phyloP scores from a whole-genome alignment of 1,284 basidiomycete species.

The Coniophora puteana region DNA sequence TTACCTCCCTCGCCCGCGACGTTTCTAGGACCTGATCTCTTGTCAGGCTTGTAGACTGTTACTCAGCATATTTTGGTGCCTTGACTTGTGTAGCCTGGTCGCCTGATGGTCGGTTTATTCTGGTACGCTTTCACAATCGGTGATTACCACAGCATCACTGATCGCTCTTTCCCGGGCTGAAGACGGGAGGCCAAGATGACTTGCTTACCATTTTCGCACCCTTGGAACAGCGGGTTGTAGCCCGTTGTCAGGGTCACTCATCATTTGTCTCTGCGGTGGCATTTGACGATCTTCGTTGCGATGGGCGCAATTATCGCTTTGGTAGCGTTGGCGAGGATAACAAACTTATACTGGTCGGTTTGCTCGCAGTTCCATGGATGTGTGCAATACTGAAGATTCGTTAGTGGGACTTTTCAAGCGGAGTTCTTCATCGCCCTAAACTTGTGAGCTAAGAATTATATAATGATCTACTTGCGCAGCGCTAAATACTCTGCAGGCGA shows the following conservation, averaged over 20 bases:
- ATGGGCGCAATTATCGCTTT: conserved; percentile 87
- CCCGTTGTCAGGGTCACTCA: conserved; percentile 94
- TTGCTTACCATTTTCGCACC: conserved; percentile 91
- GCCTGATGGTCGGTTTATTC: conserved; percentile 89
- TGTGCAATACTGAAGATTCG: conserved; percentile 1
- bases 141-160: conserved; percentile 4
- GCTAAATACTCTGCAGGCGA: conserved; percentile 26
- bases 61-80: conserved; percentile 89
- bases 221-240: conserved; percentile 90
- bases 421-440: conserved; percentile 74
- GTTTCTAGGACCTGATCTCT: conserved; percentile 1
- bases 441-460: conserved; percentile 32
- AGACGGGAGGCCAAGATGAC: conserved; percentile 92
- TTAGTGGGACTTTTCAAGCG: conserved; percentile 92
- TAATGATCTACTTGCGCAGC: background rate
- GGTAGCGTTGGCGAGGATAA: conserved; percentile 94
- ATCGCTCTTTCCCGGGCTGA: conserved; percentile 2
- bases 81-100: conserved; percentile 92
- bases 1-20: conserved; percentile 12
- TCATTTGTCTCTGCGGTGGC: conserved; percentile 89
- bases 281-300: conserved; percentile 85
- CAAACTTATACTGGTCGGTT: conserved; percentile 77
- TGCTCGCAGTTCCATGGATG: conserved; percentile 3
- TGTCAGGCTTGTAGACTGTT: conserved; percentile 79
- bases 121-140: conserved; percentile 46